Conservation (phyloP, 2,329 filamentous ascomycete species). For the Cladosporium colombiae region DNA sequence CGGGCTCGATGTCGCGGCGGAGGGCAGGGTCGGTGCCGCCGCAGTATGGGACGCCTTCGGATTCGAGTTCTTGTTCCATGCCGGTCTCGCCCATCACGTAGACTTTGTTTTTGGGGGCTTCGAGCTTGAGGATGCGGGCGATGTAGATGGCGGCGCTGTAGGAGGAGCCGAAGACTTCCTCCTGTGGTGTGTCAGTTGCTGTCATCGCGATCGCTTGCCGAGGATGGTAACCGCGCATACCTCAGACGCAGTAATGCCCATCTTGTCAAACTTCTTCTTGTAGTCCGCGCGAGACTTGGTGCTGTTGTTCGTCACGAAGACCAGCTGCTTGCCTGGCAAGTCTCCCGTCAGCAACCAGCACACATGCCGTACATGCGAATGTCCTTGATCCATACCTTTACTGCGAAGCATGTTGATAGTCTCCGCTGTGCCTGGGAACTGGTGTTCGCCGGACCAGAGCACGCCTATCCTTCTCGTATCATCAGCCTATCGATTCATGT, state of each 20-base stretch:
- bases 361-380: neutral
- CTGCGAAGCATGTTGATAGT: conserved; percentile 80
- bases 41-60: conserved; percentile 76
- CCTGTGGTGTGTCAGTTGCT: conserved; percentile 46
- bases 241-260: conserved; percentile 76
- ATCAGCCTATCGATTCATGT: conserved; percentile 33
- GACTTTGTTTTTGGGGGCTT: conserved; percentile 82
- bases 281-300: conserved; percentile 94
- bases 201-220: neutral
- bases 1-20: conserved; percentile 74
- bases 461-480: conserved; percentile 68
- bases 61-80: conserved; percentile 82
- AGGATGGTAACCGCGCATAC: conserved; percentile 39
- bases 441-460: conserved; percentile 90
- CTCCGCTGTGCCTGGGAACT: conserved; percentile 82
- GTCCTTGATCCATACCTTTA: conserved; percentile 59
- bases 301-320: conserved; percentile 99
- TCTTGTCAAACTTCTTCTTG: conserved; percentile 79
- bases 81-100: conserved; percentile 90
- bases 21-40: conserved; percentile 82
- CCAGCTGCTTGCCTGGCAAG: conserved; percentile 74
- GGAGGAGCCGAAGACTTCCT: conserved; percentile 94
- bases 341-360: neutral
- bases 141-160: conserved; percentile 98
- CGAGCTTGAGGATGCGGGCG: conserved; percentile 81